Evolutionary conservation across 257 asterid species (phyloP), one percentile per base, ranked within the genome.

Genomic region (Leptodermis oblonga): DNA sequence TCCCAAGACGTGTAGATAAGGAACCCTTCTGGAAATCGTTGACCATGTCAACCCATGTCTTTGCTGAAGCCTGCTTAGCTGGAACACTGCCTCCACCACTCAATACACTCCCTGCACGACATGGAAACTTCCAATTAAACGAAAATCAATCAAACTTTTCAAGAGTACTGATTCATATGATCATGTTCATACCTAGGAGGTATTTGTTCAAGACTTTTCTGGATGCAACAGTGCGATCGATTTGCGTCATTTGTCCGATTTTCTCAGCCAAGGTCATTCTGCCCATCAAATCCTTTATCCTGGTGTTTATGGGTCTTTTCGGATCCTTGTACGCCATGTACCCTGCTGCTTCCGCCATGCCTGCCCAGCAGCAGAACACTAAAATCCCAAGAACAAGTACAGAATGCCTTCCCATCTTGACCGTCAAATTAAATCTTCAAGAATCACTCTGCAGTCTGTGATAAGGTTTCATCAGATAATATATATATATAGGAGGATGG

Each of bases 51-150:
- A 90, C 71, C 96, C 95, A 90, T n/a, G 33, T 70, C 75, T 88
- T 77, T 0, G 89, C 67, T 4, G 91, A 75, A 0, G 89, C 89
- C 31, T 70, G 55, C 37, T 77, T 79, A 18, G 85, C 83, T 0
- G 95, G 95, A 64, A 81, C 73, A 73, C 95, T 85, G 0, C 95
- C 95, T 71, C 95, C 95, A 5, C 91, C 95, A 60, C 95, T 87
- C 81, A 87, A 41, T 48, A 87, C 61, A 71, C 95, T 88, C 67
- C 95, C 96, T 87, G 74, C 65, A 58, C 78, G 25, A 45, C 28
- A 51, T 23, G 30, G 54, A 7, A 55, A 49, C 23, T 6, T 0
- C 39, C 28, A 15, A 22, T 12, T 31, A 39, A 4, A 39, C 43
- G 9, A 39, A 39, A 4, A 39, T 39, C 4, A 39, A 39, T 10